Base-by-base conservation (phyloP, 805 yeast species). In the Pichia nakasei region DNA sequence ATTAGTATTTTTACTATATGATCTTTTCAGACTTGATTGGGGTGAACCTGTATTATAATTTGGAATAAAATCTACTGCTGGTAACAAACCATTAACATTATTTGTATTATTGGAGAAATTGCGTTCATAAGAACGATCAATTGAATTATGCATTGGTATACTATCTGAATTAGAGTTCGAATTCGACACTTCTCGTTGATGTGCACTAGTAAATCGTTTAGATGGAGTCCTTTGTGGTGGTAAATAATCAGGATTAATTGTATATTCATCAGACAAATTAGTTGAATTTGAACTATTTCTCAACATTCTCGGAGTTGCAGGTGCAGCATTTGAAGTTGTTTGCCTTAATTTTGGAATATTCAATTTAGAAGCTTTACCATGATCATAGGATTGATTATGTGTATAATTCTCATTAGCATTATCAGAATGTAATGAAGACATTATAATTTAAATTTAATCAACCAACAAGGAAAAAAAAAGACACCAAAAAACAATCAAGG, bases 221-320 rank as follows among this genome's bases (percentile, higher is more conserved):
- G 59, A 47, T 7, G 56, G 51, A 6, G 52, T 48, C 26, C 50
- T 50, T 39, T 52, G 52, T 31, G 47, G 43, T 11, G 39, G 26
- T 18, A 44, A 11, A 35, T 45, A 52, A 21, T 55, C 56, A 1
- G 54, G 52, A 40, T 50, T 53, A 37, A 53, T 45, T 9, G 52
- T 35, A 37, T 53, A 52, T 21, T 58, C 63, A 32, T 59, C 64
- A 9, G 48, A 22, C 18, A 58, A 31, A 35, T 50, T 48, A 6
- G 47, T 46, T 39, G 65, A 41, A 37, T 37, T 37, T 20, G 46
- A 32, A 3, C 74, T 73, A 53, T 75, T 76, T 52, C 83, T 68
- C 39, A 80, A 61, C 85, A 80, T 80, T 52, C 85, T 63, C 9
- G 85, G 84, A 2, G 86, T 80, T 2, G 85, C 85, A 2, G 83